Percentiles rank a stretch among this genome's conserved stretches.
phyloP scores from a whole-genome alignment of 345 rosid genomes.

The Salix viminalis region DNA sequence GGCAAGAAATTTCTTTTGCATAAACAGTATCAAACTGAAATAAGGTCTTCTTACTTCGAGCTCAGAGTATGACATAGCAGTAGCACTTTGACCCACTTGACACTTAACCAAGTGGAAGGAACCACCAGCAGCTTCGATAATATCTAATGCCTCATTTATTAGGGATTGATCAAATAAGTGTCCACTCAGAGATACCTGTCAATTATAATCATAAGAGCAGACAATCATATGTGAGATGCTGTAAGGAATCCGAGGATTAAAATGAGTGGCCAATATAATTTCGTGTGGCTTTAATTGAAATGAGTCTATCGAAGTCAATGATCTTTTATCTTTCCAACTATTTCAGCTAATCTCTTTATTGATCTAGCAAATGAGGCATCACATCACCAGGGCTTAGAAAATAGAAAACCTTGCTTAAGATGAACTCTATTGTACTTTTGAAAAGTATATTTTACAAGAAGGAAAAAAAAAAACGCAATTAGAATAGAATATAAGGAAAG shows the following conservation, averaged over 20 bases:
- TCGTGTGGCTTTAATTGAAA: background rate
- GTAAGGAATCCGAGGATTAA: background rate
- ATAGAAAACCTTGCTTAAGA: background rate
- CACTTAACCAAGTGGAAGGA: slow-evolving; percentile 85
- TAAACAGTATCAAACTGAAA: background rate
- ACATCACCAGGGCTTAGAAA: background rate
- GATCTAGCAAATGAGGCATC: background rate
- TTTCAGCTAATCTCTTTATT: background rate
- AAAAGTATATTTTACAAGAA: background rate
- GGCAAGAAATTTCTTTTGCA: background rate
- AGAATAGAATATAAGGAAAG: background rate
- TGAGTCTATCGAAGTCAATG: background rate
- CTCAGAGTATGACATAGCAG: slow-evolving; percentile 72
- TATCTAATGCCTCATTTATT: slow-evolving; percentile 92
- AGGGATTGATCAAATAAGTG: slow-evolving; percentile 85
- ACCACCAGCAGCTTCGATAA: slow-evolving; percentile 84
- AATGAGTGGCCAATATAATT: background rate
- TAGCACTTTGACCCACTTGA: slow-evolving; percentile 74
- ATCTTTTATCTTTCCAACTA: background rate
- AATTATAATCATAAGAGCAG: slow-evolving; percentile 19
- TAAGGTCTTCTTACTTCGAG: slow-evolving; percentile 59
- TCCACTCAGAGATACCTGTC: slow-evolving; percentile 88
- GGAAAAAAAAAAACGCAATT: background rate
- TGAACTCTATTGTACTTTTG: background rate
- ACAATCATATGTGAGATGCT: slow-evolving; percentile 5